Base-by-base conservation (phyloP, 441 rosid species). In the Adansonia gregorii region DNA sequence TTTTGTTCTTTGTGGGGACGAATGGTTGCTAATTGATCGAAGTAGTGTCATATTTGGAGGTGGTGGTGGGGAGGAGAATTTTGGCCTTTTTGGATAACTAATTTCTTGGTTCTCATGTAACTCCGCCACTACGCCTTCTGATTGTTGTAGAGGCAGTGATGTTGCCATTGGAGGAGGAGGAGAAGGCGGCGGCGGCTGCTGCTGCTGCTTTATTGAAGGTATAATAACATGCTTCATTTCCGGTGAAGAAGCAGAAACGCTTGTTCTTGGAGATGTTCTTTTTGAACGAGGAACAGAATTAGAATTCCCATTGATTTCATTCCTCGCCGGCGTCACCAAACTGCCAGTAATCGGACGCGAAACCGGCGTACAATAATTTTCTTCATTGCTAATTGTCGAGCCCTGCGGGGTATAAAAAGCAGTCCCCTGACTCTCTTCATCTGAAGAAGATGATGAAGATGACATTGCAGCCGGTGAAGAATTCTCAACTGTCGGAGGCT, bases 211-310 rank as follows among this genome's bases (percentile, higher is more conserved):
- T 43, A 88, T 90, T 8, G 99, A 87, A 12, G 99, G 98, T 7
- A 92, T 85, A 24, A 95, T 92, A 10, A 89, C 97, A 66, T 86
- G 94, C 82, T 92, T 95, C 98, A 93, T 93, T 81, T 93, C 98
- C 56, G 98, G 98, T 3, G 90, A 90, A 76, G 85, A 63, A 76
- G 78, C 86, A 0, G 89, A 80, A 64, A 89, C 60, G 73, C 94
- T 79, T 8, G 96, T 85, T 84, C 79, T 92, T 2, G 99, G 97
- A 35, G 99, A 90, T 7, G 98, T 95, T 77, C 99, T 87, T 84
- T 91, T 93, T 4, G 99, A 95, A 52, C 87, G 91, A 82, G 98
- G 98, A 83, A 84, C 84, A 61, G 89, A 81, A 17, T 79, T 74
- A 15, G 58, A 12, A 64, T 78, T 70, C 58, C 75, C 82, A 68